Conservation (phyloP, 257 asterid genomes). For the Ilex asprella region DNA sequence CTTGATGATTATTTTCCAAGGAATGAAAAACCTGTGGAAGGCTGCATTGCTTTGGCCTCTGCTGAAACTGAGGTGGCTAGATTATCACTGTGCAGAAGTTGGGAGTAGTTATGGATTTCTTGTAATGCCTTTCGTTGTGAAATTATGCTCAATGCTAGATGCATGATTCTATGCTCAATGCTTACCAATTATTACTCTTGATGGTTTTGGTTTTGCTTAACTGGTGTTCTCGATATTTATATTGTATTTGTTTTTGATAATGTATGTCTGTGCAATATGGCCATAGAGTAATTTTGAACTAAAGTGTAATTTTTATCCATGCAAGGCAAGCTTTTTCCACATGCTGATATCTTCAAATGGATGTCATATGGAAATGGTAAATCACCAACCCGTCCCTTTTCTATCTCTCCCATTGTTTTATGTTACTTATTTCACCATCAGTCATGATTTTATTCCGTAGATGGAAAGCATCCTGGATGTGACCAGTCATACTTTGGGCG, state of each 20-base stretch:
- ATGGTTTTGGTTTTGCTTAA: too few species aligned
- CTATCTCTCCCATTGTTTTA: not conserved
- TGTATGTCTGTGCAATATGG: not conserved
- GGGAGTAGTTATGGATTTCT: too few species aligned
- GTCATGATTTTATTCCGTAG: slow-evolving; percentile 29
- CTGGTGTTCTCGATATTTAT: not conserved
- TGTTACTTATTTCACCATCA: not conserved
- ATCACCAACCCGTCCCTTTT: not conserved
- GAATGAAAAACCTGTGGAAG: not conserved
- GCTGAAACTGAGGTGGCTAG: too few species aligned
- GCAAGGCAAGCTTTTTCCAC: slow-evolving; percentile 81
- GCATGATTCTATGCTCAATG: too few species aligned
- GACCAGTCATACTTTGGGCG: slow-evolving; percentile 80
- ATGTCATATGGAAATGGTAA: slow-evolving; percentile 89
- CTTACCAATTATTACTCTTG: too few species aligned
- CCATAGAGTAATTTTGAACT: not conserved
- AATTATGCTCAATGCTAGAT: too few species aligned
- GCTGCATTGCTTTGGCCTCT: too few species aligned
- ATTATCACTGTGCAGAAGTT: too few species aligned
- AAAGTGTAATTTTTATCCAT: slow-evolving; percentile 12
- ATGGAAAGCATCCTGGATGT: slow-evolving; percentile 97
- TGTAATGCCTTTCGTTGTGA: too few species aligned
- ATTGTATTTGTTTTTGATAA: not conserved
- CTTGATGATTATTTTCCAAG: not conserved
- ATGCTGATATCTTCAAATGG: slow-evolving; percentile 77